Base-by-base conservation (phyloP, 352 stramenopile genomes). In the Ophiocytium majus region DNA sequence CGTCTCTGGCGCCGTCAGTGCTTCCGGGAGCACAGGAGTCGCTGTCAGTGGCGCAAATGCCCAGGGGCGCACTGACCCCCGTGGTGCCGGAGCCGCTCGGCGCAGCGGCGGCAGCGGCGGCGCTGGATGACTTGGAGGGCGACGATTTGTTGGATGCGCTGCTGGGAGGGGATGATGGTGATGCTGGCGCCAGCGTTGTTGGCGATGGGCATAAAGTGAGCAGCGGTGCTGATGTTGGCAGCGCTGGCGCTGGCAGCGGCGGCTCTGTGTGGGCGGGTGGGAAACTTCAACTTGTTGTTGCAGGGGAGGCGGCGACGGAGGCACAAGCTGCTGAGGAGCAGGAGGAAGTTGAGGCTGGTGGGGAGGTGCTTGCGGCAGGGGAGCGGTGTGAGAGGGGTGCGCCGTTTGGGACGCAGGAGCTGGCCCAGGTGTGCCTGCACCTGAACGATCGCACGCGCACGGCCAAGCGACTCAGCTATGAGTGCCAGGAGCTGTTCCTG, bases 401-500 rank as follows among this genome's bases (percentile, higher is more conserved):
- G 28, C 85, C 80, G n/a, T 85, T 88, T 32, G 80, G 79, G 57
- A 79, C 81, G 9, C 64, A 86, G 28, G 91, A 95, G 81, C 87
- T 98, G 19, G 90, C 94, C 31, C 92, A 90, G 43, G 90, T 97
- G 49, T 94, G 93, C 28, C 88, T 93, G 9, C 92, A 95, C 76
- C 89, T 98, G 33, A 98, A 98, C 89, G 91, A 91, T 75, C 94
- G 96, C 88, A 96, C 97, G 76, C 88, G 94, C 19, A 92, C 93
- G 83, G 93, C 94, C 33, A 97, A 97, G 86, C 90, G 94, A 34
- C 93, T 95, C 32, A 93, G 94, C 10, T 91, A 93, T 57, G 92
- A 93, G 66, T 98, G 94, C 84, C 92, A 98, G 74, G 92, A 94
- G 76, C 89, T 98, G 28, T 98, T 98, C 88, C 89, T 98, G 33